phyloP scores from a whole-genome alignment of 495 filamentous ascomycete genomes.

The Trichoderma reesei region DNA sequence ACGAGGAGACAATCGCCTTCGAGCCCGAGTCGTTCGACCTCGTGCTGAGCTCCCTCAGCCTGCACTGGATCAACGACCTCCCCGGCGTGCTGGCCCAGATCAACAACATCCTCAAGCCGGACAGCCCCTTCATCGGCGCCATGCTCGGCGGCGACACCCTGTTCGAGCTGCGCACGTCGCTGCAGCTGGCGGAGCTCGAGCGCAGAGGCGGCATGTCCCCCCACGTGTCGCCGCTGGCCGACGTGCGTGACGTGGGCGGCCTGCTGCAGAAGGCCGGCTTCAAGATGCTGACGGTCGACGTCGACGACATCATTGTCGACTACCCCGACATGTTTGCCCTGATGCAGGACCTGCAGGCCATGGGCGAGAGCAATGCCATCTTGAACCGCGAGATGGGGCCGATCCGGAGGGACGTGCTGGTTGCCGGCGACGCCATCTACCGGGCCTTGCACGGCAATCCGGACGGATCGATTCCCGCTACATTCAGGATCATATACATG shows the following conservation, averaged over 20 bases:
- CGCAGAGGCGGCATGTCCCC: constrained; percentile 78
- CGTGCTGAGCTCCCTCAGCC: constrained; percentile 71
- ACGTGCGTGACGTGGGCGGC: constrained; percentile 85
- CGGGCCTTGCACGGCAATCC: constrained; percentile 65
- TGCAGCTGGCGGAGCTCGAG: constrained; percentile 89
- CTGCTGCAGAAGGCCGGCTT: constrained; percentile 81
- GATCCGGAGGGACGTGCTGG: constrained; percentile 69
- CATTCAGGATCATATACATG: constrained; percentile 91
- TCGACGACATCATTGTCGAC: constrained; percentile 93
- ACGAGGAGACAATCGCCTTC: constrained; percentile 68
- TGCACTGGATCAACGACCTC: constrained; percentile 98
- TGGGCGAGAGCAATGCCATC: constrained; percentile 88
- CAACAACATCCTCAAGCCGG: constrained; percentile 76
- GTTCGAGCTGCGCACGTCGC: constrained; percentile 85
- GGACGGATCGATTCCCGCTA: constrained; percentile 68
- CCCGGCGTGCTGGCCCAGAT: constrained; percentile 73
- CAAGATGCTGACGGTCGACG: constrained; percentile 91
- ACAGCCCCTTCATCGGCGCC: constrained; percentile 83
- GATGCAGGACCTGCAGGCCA: constrained; percentile 87
- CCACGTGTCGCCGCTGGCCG: constrained; percentile 80
- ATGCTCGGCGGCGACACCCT: constrained; percentile 95
- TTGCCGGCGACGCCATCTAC: constrained; percentile 88
- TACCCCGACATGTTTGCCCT: constrained; percentile 88
- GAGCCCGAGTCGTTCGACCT: constrained; percentile 72
- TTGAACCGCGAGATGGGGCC: constrained; percentile 66